These are phyloP conservation scores for Paraleonurus japonicus DNA, from an alignment of 257 asterid species.

Conservation along the genomic window DNA sequence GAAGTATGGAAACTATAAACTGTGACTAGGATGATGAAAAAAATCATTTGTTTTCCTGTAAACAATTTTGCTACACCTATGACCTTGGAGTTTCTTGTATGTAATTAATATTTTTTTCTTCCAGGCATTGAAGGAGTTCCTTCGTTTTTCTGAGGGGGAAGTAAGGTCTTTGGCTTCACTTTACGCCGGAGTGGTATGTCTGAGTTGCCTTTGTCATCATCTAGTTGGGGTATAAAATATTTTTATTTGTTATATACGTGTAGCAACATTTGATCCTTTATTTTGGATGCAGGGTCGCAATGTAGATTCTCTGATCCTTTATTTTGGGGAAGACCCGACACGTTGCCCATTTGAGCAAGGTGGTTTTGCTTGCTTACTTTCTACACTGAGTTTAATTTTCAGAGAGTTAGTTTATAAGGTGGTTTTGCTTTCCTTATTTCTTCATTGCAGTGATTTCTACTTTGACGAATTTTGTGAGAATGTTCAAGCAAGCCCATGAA, in stretches of 20 bases:
- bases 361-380: conserved; percentile 22
- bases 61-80: not conserved
- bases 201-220: conserved; percentile 18
- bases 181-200: conserved; percentile 86
- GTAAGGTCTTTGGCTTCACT: conserved; percentile 86
- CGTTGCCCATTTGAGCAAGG: conserved; percentile 96
- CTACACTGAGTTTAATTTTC: not conserved
- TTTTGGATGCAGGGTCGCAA: conserved; percentile 72
- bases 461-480: conserved; percentile 71
- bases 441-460: conserved; percentile 63
- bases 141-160: conserved; percentile 82
- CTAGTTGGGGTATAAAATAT: not conserved
- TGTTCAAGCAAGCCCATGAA: conserved; percentile 79
- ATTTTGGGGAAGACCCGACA: conserved; percentile 95
- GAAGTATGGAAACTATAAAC: too few species aligned
- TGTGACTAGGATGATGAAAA: too few species aligned
- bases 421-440: not conserved
- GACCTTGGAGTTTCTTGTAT: conserved; percentile 8
- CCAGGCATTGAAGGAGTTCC: conserved; percentile 88
- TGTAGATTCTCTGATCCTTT: conserved; percentile 77
- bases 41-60: too few species aligned
- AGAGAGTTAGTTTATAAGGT: not conserved
- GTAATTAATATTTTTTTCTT: conserved; percentile 3
- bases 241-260: not conserved
- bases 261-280: not conserved